Conservation (phyloP, 768 basidiomycete species). For the Panaeolus papilionaceus region DNA sequence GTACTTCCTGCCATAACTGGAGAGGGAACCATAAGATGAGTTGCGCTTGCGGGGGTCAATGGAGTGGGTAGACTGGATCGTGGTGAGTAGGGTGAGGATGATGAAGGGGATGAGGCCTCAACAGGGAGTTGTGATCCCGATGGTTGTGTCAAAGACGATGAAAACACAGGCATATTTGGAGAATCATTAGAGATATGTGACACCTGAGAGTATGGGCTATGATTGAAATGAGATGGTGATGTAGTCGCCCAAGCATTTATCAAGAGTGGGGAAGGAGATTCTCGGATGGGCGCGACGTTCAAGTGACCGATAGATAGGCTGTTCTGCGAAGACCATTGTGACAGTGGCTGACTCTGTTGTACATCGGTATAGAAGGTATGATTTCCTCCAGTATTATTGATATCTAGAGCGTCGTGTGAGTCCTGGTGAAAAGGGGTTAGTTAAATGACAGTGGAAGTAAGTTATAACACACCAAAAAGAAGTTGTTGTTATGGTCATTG, state of each 20-base stretch:
- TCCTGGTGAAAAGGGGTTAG: conserved; percentile 6
- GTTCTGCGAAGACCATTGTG: conserved; percentile 6
- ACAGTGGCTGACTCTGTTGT: not conserved
- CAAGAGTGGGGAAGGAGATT: conserved; percentile 2
- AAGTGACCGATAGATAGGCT: not conserved
- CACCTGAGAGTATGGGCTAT: conserved; percentile 2
- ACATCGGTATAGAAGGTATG: not conserved
- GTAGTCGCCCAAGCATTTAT: not conserved
- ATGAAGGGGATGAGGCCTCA: not conserved
- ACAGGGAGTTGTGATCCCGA: not conserved
- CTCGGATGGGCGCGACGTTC: not conserved
- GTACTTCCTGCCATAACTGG: conserved; percentile 12
- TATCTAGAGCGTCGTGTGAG: not conserved
- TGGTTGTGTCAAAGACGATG: not conserved
- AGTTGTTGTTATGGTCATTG: not conserved
- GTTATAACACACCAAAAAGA: not conserved
- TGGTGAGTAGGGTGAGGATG: conserved; percentile 8
- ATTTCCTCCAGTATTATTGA: not conserved
- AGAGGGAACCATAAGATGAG: conserved; percentile 20
- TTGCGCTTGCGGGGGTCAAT: conserved; percentile 17
- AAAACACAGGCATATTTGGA: not conserved
- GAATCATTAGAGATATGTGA: conserved; percentile 7
- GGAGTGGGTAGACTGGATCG: conserved; percentile 5
- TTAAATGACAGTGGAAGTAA: not conserved
- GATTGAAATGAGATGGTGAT: not conserved